Evolutionary conservation across 2,329 filamentous ascomycete species (phyloP).

Genomic region (Fusarium sp.): DNA sequence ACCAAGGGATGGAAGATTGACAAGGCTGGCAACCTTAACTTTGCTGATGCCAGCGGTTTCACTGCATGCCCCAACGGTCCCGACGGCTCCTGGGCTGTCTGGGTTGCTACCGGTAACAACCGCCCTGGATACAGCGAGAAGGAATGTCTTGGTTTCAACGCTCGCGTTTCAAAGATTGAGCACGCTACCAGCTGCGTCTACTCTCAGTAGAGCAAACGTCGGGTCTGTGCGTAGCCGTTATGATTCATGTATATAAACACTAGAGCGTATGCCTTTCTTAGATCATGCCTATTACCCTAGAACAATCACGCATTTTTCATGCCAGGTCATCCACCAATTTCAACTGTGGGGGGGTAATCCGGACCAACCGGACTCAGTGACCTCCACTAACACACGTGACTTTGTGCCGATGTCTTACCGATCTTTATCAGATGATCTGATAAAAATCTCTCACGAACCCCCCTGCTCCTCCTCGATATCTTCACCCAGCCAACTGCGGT

Average conservation of each 20-base stretch:
- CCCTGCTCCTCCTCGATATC: background rate
- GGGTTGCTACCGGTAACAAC: slow-evolving; percentile 50
- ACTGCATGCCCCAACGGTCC: slow-evolving; percentile 64
- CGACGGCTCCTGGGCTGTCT: slow-evolving; percentile 59
- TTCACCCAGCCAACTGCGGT: slow-evolving; percentile 9
- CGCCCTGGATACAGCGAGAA: slow-evolving; percentile 54
- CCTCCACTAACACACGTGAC: slow-evolving; percentile 8
- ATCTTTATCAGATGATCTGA: slow-evolving; percentile 51
- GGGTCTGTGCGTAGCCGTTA: background rate
- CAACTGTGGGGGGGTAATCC: slow-evolving; percentile 3
- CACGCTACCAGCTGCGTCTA: slow-evolving; percentile 57
- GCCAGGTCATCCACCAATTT: background rate
- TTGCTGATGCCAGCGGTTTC: slow-evolving; percentile 50
- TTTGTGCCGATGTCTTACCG: background rate
- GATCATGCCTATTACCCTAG: background rate
- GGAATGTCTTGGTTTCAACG: slow-evolving; percentile 55
- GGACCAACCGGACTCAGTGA: background rate
- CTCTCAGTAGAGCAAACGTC: background rate
- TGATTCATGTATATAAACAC: background rate
- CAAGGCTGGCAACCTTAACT: slow-evolving; percentile 45
- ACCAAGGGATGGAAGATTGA: slow-evolving; percentile 62
- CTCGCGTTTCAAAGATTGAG: slow-evolving; percentile 46
- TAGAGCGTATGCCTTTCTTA: slow-evolving; percentile 1
- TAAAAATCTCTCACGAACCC: slow-evolving; percentile 43
- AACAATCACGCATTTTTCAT: background rate